Base-by-base conservation (phyloP, 176 grass and related monocot species). In the Neostapfia colusana region DNA sequence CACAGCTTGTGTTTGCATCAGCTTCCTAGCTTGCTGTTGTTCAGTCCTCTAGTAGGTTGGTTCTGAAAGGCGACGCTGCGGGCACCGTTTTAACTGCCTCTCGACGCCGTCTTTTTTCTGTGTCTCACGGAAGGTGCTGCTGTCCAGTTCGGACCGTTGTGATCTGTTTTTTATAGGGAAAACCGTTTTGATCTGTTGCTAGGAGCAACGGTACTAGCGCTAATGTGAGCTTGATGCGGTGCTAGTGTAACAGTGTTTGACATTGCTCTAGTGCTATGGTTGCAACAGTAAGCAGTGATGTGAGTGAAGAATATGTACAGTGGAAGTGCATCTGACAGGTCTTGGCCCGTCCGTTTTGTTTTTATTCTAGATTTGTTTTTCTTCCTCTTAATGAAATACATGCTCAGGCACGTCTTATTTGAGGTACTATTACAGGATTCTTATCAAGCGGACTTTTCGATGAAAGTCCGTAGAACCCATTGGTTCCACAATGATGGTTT, bases 61-160 rank as follows among this genome's bases (percentile, higher is more conserved):
- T 25, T 73, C 43, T 67, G 70, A 45, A 60, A 63, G 86, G 64
- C 57, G 75, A 49, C 70, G 17, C 69, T 55, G 36, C 38, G 53
- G 54, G 86, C 81, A 79, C 40, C n/a, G 17, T 88, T 88, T 88
- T 88, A 79, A 43, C 75, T 45, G 69, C 81, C 69, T 55, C 28
- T 55, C 28, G 69, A 63, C 4, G 54, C 46, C 70, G 43, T 44
- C 69, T 54, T 66, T 53, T 42, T 44, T 10, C 48, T 50, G 8
- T 60, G 35, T 43, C 23, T 21, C 6, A 54, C 20, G 20, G 1
- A 21, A 21, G 51, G 51, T 54, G 51, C 49, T 65, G 34, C 40
- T 35, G 20, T 53, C 68, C 35, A 43, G 61, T 59, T 4, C 37
- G 2, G 17, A 20, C 45, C 12, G 34, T 38, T 74, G 69, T 55